A percentile compares a stretch with the other conserved stretches of the same genome.
Conservation (phyloP, 2,329 filamentous ascomycete species). For the Fusarium anguioides region DNA sequence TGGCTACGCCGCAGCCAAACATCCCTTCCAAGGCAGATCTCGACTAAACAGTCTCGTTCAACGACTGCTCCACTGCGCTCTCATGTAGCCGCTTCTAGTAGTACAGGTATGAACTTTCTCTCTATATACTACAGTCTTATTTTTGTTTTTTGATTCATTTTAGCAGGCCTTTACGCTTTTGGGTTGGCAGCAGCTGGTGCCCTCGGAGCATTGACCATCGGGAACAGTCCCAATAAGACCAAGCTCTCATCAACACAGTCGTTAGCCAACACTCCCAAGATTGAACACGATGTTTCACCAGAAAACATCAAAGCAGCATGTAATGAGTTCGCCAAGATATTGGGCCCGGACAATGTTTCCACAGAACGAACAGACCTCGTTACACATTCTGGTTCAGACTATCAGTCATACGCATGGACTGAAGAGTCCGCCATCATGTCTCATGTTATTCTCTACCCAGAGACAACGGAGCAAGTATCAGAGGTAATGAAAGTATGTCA, state of each 20-base stretch:
- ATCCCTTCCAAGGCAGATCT: no score
- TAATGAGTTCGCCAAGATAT: background rate
- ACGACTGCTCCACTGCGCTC: no score
- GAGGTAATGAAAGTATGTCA: conserved; percentile 79
- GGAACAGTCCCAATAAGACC: fast-evolving
- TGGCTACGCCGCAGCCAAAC: no score
- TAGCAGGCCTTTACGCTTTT: no score
- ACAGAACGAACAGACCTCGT: conserved; percentile 1
- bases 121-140: no score
- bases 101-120: no score
- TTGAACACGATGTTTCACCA: background rate
- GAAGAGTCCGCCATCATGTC: background rate
- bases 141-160: no score
- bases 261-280: background rate
- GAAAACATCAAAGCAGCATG: conserved; percentile 8
- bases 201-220: fast-evolving
- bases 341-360: conserved; percentile 15
- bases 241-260: background rate
- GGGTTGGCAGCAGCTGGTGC: background rate
- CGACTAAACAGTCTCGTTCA: no score
- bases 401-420: conserved; percentile 27
- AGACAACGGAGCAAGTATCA: conserved; percentile 77
- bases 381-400: conserved; percentile 26
- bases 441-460: conserved; percentile 69
- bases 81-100: no score